Evolutionary conservation across 1,284 basidiomycete species (phyloP).

Genomic region (Irpex rosettiformis): DNA sequence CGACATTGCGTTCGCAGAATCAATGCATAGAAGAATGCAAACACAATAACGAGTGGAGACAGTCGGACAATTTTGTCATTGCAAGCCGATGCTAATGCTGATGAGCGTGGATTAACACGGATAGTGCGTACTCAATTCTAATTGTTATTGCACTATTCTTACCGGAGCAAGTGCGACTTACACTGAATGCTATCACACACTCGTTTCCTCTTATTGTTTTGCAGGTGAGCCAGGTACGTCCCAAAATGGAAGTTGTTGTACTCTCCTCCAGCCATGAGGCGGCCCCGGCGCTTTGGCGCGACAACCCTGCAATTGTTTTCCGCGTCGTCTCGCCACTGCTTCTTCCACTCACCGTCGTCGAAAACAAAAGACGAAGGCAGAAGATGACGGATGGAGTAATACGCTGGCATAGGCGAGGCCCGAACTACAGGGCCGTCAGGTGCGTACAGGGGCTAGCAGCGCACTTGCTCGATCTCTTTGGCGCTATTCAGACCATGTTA

Average conservation of each 20-base stretch:
- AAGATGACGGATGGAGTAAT: background rate
- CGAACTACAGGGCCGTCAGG: background rate
- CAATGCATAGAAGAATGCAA: slow-evolving; percentile 1
- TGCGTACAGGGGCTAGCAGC: background rate
- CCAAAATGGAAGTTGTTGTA: slow-evolving; percentile 1
- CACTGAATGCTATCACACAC: background rate
- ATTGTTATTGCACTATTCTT: slow-evolving; percentile 1
- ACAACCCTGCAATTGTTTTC: background rate
- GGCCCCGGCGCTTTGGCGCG: background rate
- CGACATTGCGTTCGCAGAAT: background rate
- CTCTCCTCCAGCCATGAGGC: background rate
- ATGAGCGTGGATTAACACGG: background rate
- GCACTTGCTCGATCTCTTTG: background rate
- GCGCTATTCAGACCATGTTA: background rate
- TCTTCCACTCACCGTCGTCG: background rate
- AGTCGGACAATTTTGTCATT: background rate
- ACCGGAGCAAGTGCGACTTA: background rate
- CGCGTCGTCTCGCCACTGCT: background rate
- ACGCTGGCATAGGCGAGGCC: background rate
- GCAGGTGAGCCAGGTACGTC: background rate
- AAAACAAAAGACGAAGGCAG: background rate
- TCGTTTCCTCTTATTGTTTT: slow-evolving; percentile 1
- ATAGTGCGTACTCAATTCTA: background rate
- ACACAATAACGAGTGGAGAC: background rate
- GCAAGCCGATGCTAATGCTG: background rate